A percentile compares a stretch with the other conserved stretches of the same genome.
Conservation (phyloP, 768 basidiomycete genomes). For the Leccinum aurantiacum region DNA sequence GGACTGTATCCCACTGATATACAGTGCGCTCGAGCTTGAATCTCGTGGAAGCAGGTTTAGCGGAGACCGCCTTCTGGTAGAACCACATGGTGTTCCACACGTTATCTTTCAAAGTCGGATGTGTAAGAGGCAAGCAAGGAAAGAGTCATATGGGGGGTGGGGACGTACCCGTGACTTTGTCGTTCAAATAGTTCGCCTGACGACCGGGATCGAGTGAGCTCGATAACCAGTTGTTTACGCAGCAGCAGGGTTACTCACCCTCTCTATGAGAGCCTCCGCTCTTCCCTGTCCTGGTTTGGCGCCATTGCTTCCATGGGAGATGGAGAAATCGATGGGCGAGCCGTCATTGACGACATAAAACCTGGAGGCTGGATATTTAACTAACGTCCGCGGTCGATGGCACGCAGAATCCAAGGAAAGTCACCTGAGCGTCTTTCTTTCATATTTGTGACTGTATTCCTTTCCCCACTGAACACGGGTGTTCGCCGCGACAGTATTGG, state of each 20-base stretch:
- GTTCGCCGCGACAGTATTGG: neutral
- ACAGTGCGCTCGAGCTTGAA: neutral
- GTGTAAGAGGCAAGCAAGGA: too few relatives aligned
- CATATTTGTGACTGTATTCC: neutral
- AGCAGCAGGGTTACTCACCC: too few relatives aligned
- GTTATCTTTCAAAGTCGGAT: neutral
- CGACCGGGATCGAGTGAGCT: too few relatives aligned
- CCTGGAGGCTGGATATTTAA: neutral
- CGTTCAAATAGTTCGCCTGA: too few relatives aligned
- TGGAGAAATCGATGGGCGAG: neutral
- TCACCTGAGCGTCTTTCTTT: neutral
- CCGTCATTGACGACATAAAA: neutral
- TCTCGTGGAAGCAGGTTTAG: neutral
- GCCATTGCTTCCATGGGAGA: neutral
- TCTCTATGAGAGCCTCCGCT: too few relatives aligned
- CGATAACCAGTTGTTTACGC: too few relatives aligned
- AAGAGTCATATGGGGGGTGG: too few relatives aligned
- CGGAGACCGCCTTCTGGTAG: neutral
- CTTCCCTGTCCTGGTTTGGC: neutral
- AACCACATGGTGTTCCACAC: neutral
- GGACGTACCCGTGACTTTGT: too few relatives aligned
- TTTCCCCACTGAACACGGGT: neutral
- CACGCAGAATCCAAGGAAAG: neutral
- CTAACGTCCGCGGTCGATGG: neutral
- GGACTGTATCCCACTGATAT: neutral